Evolutionary conservation across 1,284 basidiomycete genomes (phyloP).

Genomic region (Ustilago sp.): DNA sequence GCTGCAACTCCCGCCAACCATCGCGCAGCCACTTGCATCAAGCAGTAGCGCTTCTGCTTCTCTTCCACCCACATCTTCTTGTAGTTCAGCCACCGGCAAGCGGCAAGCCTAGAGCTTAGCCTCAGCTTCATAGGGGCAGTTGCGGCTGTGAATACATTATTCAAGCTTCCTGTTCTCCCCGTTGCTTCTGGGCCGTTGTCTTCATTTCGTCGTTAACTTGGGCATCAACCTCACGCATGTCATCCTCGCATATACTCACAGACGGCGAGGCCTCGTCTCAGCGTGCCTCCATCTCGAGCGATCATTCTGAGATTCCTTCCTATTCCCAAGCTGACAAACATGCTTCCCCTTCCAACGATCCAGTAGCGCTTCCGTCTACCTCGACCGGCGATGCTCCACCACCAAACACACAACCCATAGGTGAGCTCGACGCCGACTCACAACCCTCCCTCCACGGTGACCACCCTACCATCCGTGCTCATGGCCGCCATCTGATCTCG

Average conservation of each 20-base stretch:
- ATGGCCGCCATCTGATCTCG: conserved; percentile 6
- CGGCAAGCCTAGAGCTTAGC: background rate
- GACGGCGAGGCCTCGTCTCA: conserved; percentile 15
- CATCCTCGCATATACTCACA: conserved; percentile 23
- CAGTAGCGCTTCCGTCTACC: conserved; percentile 9
- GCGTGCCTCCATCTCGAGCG: conserved; percentile 31
- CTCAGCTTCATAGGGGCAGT: conserved; percentile 12
- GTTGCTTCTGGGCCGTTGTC: conserved; percentile 3
- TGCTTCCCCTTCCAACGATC: conserved; percentile 16
- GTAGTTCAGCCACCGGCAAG: background rate
- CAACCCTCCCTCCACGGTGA: conserved; percentile 8
- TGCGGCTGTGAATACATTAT: background rate
- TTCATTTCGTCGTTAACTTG: conserved; percentile 11
- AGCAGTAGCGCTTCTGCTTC: background rate
- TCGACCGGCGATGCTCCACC: conserved; percentile 10
- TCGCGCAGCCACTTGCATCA: conserved; percentile 2
- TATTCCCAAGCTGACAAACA: conserved; percentile 23
- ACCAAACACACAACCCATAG: conserved; percentile 8
- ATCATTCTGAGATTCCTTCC: conserved; percentile 42
- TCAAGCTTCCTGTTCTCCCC: background rate
- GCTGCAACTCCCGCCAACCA: background rate
- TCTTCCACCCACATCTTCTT: background rate
- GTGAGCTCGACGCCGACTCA: conserved; percentile 10
- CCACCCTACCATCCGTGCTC: conserved; percentile 5
- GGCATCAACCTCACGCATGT: conserved; percentile 16